Evolutionary conservation across 2,329 filamentous ascomycete genomes (phyloP).

Genomic region (Thielaviopsis euricoi): DNA sequence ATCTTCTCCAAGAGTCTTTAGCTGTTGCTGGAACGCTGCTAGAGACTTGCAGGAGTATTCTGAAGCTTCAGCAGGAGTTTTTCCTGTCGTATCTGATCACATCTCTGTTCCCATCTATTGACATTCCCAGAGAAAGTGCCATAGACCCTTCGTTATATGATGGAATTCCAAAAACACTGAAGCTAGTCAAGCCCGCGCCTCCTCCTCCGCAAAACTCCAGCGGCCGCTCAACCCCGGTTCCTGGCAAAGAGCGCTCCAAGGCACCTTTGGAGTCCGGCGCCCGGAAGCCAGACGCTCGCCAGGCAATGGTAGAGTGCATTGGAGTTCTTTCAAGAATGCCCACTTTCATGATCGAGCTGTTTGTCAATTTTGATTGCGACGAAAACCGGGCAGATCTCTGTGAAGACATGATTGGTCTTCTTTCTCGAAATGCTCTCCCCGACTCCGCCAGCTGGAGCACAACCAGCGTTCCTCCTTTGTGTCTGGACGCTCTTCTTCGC

Average conservation of each 20-base stretch:
- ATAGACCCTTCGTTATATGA: constrained; percentile 87
- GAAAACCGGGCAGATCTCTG: constrained; percentile 81
- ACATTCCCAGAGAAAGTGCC: constrained; percentile 76
- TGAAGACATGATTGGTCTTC: constrained; percentile 82
- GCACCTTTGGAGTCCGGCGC: constrained; percentile 83
- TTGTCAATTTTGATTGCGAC: constrained; percentile 96
- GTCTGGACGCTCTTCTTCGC: constrained; percentile 76
- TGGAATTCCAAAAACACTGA: constrained; percentile 81
- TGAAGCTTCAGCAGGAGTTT: constrained; percentile 92
- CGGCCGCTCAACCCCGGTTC: constrained; percentile 76
- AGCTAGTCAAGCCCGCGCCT: constrained; percentile 60
- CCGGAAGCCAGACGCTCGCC: constrained; percentile 82
- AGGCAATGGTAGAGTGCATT: constrained; percentile 96
- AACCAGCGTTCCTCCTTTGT: constrained; percentile 89
- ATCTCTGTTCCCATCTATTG: constrained; percentile 83
- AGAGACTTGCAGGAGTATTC: constrained; percentile 72
- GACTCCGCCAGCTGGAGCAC: constrained; percentile 98
- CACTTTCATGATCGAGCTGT: constrained; percentile 85
- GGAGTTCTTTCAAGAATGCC: constrained; percentile 85
- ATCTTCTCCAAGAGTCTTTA: constrained; percentile 80
- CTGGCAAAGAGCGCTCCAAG: constrained; percentile 81
- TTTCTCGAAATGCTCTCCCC: constrained; percentile 87
- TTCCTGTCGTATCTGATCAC: constrained; percentile 89
- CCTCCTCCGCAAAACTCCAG: constrained; percentile 30
- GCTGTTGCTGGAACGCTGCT: constrained; percentile 82